These are phyloP conservation scores for Orbilia ellipsospora DNA, from an alignment of 2,329 filamentous ascomycete species.

Conservation along the genomic window DNA sequence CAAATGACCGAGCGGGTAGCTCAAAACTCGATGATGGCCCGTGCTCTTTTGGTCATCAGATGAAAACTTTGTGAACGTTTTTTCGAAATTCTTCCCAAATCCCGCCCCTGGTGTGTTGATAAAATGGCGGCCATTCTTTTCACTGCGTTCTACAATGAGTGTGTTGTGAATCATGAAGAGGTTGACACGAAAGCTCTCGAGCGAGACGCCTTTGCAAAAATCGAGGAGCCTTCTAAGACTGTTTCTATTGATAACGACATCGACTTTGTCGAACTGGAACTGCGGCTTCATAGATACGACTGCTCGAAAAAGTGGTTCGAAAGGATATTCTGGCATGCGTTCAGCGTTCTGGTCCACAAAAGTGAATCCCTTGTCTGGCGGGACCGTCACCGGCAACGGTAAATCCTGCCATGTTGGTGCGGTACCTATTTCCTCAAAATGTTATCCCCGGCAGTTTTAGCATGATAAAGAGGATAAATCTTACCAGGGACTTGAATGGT, in stretches of 20 bases:
- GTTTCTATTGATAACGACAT: constrained; percentile 60
- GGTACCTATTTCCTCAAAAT: background rate
- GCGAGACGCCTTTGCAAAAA: constrained; percentile 58
- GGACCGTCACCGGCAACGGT: background rate
- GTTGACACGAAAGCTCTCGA: constrained; percentile 60
- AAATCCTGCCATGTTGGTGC: constrained; percentile 8
- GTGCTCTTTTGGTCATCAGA: constrained; percentile 55
- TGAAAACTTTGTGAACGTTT: constrained; percentile 57
- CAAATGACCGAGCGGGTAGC: constrained; percentile 59
- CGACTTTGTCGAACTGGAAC: constrained; percentile 57
- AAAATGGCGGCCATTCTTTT: constrained; percentile 52
- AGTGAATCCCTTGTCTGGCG: background rate
- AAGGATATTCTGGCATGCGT: constrained; percentile 58
- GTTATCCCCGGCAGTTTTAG: background rate
- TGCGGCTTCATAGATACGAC: constrained; percentile 55
- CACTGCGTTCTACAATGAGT: constrained; percentile 61
- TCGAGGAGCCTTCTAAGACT: constrained; percentile 59
- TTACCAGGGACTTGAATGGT: constrained; percentile 19
- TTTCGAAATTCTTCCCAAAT: constrained; percentile 61
- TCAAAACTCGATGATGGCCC: constrained; percentile 58
- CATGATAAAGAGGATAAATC: background rate
- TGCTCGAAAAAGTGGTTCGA: constrained; percentile 59
- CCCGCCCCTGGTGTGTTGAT: constrained; percentile 52
- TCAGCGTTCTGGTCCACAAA: constrained; percentile 60
- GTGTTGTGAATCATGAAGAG: constrained; percentile 61